phyloP scores from a whole-genome alignment of 371 early-diverging fungal genomes.

The Apophysomyces elegans region DNA sequence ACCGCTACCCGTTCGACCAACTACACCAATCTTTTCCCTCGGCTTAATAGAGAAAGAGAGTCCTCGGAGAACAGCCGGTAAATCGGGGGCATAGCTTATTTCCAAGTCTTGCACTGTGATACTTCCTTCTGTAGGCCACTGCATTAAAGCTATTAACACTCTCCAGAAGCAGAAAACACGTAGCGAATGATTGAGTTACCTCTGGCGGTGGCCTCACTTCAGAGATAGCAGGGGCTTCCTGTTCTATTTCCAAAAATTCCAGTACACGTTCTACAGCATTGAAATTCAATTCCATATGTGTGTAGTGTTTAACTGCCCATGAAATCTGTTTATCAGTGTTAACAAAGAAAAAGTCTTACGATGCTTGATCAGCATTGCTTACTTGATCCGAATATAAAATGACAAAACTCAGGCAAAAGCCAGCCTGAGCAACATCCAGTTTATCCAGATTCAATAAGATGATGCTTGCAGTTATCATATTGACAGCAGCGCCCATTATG shows the following conservation, averaged over 20 bases:
- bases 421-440: conserved; percentile 69
- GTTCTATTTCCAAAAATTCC: conserved; percentile 13
- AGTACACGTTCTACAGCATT: conserved; percentile 11
- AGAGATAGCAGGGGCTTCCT: neutral
- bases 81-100: conserved; percentile 64
- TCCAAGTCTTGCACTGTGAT: conserved; percentile 63
- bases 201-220: conserved; percentile 9
- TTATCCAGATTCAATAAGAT: conserved; percentile 44
- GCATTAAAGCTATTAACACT: neutral
- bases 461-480: conserved; percentile 55
- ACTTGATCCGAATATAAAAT: conserved; percentile 58
- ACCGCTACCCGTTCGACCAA: conserved; percentile 79
- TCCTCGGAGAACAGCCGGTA: conserved; percentile 62
- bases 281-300: conserved; percentile 16
- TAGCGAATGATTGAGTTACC: neutral
- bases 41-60: conserved; percentile 56
- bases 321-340: conserved; percentile 42
- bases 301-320: conserved; percentile 62
- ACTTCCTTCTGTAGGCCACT: conserved; percentile 70
- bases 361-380: conserved; percentile 11
- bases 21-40: conserved; percentile 65
- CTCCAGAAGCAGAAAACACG: conserved; percentile 53
- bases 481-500: conserved; percentile 61
- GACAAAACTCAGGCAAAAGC: conserved; percentile 72
- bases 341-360: neutral